Evolutionary conservation across 2,329 filamentous ascomycete species (phyloP).

Genomic region (Curvularia spicifera): DNA sequence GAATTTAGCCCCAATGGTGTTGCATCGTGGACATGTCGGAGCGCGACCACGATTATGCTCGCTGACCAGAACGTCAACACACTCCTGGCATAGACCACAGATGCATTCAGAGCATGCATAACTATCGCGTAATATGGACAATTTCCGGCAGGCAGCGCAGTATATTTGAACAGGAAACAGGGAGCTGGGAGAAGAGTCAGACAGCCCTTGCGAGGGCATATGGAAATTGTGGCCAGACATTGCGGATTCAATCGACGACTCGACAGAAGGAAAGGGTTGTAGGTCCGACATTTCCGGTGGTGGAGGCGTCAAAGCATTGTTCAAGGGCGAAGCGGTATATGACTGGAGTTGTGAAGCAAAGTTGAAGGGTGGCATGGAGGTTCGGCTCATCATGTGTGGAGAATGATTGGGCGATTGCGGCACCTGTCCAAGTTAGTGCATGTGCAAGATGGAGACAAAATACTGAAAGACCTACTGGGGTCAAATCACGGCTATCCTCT

Average conservation of each 20-base stretch:
- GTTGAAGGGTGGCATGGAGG: slow-evolving; percentile 64
- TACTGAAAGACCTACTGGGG: slow-evolving; percentile 69
- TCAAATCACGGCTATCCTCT: slow-evolving; percentile 86
- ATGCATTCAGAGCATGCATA: slow-evolving; percentile 97
- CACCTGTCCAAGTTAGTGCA: slow-evolving; percentile 45
- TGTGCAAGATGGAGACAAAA: neutral
- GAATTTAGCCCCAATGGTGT: slow-evolving; percentile 78
- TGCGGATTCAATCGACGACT: slow-evolving; percentile 72
- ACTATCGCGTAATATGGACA: slow-evolving; percentile 79
- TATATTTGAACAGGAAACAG: slow-evolving; percentile 76
- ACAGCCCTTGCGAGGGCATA: slow-evolving; percentile 58
- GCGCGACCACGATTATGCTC: slow-evolving; percentile 73
- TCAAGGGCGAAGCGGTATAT: slow-evolving; percentile 88
- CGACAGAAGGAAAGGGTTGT: slow-evolving; percentile 87
- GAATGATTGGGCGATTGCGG: slow-evolving; percentile 59
- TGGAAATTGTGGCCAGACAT: slow-evolving; percentile 75
- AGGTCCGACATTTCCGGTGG: slow-evolving; percentile 54
- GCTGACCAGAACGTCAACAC: slow-evolving; percentile 79
- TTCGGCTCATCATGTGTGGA: slow-evolving; percentile 59
- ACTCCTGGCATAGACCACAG: slow-evolving; percentile 86
- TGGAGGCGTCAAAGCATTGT: slow-evolving; percentile 88
- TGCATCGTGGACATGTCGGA: slow-evolving; percentile 76
- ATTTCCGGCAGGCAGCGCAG: slow-evolving; percentile 82
- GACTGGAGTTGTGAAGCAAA: slow-evolving; percentile 62
- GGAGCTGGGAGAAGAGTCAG: slow-evolving; percentile 66